Conservation (phyloP, 2,329 filamentous ascomycete species). For the Ophiostoma sp. region DNA sequence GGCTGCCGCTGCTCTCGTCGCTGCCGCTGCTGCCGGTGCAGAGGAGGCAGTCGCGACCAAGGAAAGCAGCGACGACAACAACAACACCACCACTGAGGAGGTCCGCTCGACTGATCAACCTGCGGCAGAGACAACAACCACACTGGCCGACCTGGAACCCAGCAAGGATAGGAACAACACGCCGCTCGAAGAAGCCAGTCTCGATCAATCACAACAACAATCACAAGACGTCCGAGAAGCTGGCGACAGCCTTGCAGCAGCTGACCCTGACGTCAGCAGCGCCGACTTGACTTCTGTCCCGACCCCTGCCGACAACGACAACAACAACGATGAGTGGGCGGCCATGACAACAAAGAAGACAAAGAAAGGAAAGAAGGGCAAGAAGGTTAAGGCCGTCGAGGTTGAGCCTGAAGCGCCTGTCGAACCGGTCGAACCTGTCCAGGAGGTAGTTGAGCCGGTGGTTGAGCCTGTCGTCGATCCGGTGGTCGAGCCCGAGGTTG, state of each 20-base stretch:
- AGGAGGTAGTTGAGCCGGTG: not conserved
- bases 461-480: not conserved
- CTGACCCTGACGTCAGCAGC: conserved; percentile 20
- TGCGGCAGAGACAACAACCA: not conserved
- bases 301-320: not conserved
- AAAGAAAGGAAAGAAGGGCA: conserved; percentile 22
- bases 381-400: conserved; percentile 17
- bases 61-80: not conserved
- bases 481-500: not conserved
- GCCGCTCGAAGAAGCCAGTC: not conserved
- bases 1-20: conserved; percentile 24
- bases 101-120: conserved; percentile 18
- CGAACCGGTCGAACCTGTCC: not conserved
- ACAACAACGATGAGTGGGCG: not conserved
- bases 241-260: conserved; percentile 24
- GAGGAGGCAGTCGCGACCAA: not conserved
- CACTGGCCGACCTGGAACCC: not conserved
- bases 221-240: conserved; percentile 9
- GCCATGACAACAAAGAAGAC: not conserved
- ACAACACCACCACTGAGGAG: not conserved
- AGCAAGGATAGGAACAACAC: not conserved
- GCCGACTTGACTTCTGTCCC: not conserved
- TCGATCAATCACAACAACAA: not conserved
- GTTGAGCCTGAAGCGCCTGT: not conserved
- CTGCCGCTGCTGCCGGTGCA: conserved; percentile 20